Evolutionary conservation across 345 rosid genomes (phyloP), one percentile per base, ranked within the genome.

Genomic region (Theobroma cacao): DNA sequence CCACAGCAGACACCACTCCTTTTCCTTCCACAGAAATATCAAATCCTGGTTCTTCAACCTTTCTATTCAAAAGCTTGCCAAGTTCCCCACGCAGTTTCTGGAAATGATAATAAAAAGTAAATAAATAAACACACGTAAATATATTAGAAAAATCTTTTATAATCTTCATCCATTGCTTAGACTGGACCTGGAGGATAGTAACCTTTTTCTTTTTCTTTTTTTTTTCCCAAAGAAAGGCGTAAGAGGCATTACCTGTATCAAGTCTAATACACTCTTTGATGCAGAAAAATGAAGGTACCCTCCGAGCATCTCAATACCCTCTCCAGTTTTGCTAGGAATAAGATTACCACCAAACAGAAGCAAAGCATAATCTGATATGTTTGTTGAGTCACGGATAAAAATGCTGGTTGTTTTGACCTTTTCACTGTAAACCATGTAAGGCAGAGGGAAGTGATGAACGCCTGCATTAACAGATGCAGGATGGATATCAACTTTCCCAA

Each of bases 241-340:
- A n/a, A 36, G 66, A 59, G 31, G 43, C 53, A 38, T 81, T 86
- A 92, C 99, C 94, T 52, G 83, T 72, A 95, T 95, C 81, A 95
- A 87, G 64, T 95, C 90, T 81, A 93, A 72, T 8, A 93, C 91
- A 38, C 87, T 93, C 83, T 83, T 93, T 0, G 99, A 89, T 34
- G 99, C 92, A 36, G 97, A 93, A 86, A 95, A 95, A 84, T 95
- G 98, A 74, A 95, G 97, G 88, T 95, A 95, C 43, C 98, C 99
- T 52, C 90, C 97, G 72, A 95, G 90, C 97, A 95, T 95, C 87
- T 95, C 99, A 79, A 95, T 95, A 38, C 94, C 97, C 80, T 91
- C 91, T 80, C 95, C 95, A 0, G 82, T 86, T 81, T 90, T 85
- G 86, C 91, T 86, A 18, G 98, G 93, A 66, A 80, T 80, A 55